Evolutionary conservation across 371 early-diverging fungal species (phyloP), one percentile per base, ranked within the genome.

Genomic region (Rhizopus microsporus): DNA sequence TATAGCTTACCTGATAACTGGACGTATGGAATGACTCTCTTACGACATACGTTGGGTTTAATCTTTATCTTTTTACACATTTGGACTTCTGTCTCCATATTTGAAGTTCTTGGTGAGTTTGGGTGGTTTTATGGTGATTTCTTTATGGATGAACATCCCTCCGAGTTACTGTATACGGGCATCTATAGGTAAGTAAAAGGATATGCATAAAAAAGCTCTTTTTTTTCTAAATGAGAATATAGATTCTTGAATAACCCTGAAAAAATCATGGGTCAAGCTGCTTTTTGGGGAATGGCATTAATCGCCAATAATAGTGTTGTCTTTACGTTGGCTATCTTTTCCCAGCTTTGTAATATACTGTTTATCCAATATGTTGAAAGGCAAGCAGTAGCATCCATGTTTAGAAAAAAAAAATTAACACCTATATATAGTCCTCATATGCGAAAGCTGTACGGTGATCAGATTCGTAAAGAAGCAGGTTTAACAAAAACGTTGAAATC

Each of bases 91-190:
- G 72, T 84, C 8, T 89, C 93, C 1, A 88, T 94, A 16, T 92
- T 89, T 75, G 90, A 93, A 65, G 92, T 88, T 5, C 81, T 95
- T 51, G 96, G 96, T 30, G 90, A 92, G 51, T 92, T 89, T 68
- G 96, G 96, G 3, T 97, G 94, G 94, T 86, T 92, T 66, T 91
- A 90, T 73, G 92, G 88, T n/a, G 93, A 92, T 53, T 91, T 91
- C 8, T 93, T 93, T 67, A 81, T 93, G 33, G 88, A 90, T 46
- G 86, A 85, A 13, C 75, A 83, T 33, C 78, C 77, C 45, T 67
- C 63, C 37, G 75, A 87, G 56, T 77, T 92, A 32, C 74, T 84
- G 48, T 91, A 93, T 67, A 90, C 86, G 13, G 94, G 94, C 16
- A 87, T 93, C 46, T 94, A 93, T 74, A 82, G 90, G 71, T 89